These are phyloP conservation scores for Cryomyces minteri DNA, from an alignment of 495 filamentous ascomycete species.

Conservation along the genomic window DNA sequence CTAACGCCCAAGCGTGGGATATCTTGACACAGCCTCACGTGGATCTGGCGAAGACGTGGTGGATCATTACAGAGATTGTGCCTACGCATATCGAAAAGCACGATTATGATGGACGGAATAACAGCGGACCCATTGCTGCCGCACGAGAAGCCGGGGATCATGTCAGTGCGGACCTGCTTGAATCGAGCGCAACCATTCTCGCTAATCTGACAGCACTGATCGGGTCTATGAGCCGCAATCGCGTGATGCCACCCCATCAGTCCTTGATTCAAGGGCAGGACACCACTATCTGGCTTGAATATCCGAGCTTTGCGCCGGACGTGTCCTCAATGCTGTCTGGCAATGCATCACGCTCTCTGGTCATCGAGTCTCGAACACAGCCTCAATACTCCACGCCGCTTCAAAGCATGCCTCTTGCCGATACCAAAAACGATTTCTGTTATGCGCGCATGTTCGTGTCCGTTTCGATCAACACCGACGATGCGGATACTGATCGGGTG, in stretches of 20 bases:
- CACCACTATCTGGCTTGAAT: slow-evolving; percentile 55
- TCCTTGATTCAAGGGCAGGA: slow-evolving; percentile 49
- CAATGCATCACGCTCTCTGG: slow-evolving; percentile 28
- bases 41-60: slow-evolving; percentile 66
- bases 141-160: slow-evolving; percentile 19
- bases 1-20: slow-evolving; percentile 20
- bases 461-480: slow-evolving; percentile 49
- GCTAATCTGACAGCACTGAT: slow-evolving; percentile 52
- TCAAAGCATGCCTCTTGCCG: slow-evolving; percentile 54
- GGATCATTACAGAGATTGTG: slow-evolving; percentile 53
- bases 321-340: slow-evolving; percentile 47
- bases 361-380: slow-evolving; percentile 17
- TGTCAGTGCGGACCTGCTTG: slow-evolving; percentile 27
- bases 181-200: slow-evolving; percentile 33
- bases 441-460: slow-evolving; percentile 58
- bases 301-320: slow-evolving; percentile 50
- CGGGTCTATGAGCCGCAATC: slow-evolving; percentile 66
- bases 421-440: slow-evolving; percentile 48
- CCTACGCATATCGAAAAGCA: slow-evolving; percentile 13
- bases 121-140: slow-evolving; percentile 20
- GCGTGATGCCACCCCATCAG: slow-evolving; percentile 41
- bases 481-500: slow-evolving; percentile 39
- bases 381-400: slow-evolving; percentile 27
- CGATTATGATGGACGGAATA: slow-evolving; percentile 20
- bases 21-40: slow-evolving; percentile 28